phyloP scores from a whole-genome alignment of 2,329 filamentous ascomycete species.

The Colletotrichum aenigma region DNA sequence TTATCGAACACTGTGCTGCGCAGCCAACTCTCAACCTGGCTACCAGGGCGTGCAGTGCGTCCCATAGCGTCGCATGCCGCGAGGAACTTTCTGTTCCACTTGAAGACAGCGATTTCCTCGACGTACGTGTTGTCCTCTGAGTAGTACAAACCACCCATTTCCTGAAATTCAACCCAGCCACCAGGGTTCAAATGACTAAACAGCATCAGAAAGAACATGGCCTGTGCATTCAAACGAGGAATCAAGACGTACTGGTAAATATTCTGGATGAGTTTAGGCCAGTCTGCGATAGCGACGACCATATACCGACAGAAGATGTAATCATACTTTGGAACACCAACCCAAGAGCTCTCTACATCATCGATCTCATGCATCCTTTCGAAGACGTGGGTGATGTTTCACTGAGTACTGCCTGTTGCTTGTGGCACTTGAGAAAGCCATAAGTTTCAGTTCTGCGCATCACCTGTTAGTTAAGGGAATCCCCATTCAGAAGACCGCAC shows the following conservation, averaged over 20 bases:
- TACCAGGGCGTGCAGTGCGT: background rate
- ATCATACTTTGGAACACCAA: background rate
- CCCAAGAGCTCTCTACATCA: background rate
- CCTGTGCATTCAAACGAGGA: background rate
- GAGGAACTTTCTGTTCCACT: background rate
- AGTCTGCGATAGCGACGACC: background rate
- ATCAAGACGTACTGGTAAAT: background rate
- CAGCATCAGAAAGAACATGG: background rate
- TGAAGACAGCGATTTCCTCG: background rate
- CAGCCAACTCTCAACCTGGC: background rate
- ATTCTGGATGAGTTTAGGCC: background rate
- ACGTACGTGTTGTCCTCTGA: background rate
- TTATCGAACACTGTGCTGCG: background rate
- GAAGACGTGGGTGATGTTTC: background rate
- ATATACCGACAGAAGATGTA: background rate
- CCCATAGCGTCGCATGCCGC: background rate
- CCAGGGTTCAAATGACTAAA: background rate
- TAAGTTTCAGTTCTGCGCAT: background rate
- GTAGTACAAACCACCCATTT: background rate
- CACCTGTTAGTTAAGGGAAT: background rate
- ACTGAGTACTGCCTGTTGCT: background rate
- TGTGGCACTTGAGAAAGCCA: background rate
- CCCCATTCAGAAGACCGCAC: background rate
- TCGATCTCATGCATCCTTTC: background rate
- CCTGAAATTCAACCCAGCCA: background rate